Evolutionary conservation across 768 basidiomycete genomes (phyloP).

Genomic region (Macrolepiota albuminosa): DNA sequence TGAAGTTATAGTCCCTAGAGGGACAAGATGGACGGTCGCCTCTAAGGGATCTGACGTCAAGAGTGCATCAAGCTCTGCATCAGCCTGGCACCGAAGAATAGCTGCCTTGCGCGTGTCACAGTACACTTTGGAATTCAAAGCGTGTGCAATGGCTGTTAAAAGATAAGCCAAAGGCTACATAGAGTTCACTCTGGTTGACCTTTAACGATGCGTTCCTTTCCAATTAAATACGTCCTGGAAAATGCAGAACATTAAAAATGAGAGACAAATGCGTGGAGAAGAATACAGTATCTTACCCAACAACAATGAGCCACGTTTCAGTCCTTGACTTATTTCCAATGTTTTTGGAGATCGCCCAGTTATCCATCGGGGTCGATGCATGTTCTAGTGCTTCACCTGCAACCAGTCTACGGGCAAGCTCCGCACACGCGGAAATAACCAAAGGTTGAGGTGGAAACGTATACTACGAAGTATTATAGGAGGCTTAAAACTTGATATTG

Average conservation of each 20-base stretch:
- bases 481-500: not conserved
- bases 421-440: slow-evolving; percentile 90
- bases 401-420: slow-evolving; percentile 61
- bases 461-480: slow-evolving; percentile 44
- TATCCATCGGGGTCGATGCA: slow-evolving; percentile 38
- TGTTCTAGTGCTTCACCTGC: slow-evolving; percentile 29
- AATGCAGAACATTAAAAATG: not conserved
- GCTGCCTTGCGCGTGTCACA: slow-evolving; percentile 83
- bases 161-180: slow-evolving; percentile 1
- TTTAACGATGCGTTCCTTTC: slow-evolving; percentile 97
- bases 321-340: slow-evolving; percentile 31
- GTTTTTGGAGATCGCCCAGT: slow-evolving; percentile 40
- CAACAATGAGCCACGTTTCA: slow-evolving; percentile 52
- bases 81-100: slow-evolving; percentile 80
- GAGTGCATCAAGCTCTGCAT: slow-evolving; percentile 74
- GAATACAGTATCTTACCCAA: slow-evolving; percentile 49
- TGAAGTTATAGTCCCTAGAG: slow-evolving; percentile 66
- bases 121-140: slow-evolving; percentile 78
- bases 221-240: slow-evolving; percentile 88
- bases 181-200: slow-evolving; percentile 37
- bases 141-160: slow-evolving; percentile 71
- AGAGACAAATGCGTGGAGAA: not conserved
- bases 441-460: slow-evolving; percentile 94
- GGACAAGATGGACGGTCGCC: slow-evolving; percentile 83
- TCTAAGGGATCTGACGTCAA: slow-evolving; percentile 72